Evolutionary conservation across 106 monocot genomes (phyloP), one percentile per base, ranked within the genome.

Genomic region (Triglochin maritima): DNA sequence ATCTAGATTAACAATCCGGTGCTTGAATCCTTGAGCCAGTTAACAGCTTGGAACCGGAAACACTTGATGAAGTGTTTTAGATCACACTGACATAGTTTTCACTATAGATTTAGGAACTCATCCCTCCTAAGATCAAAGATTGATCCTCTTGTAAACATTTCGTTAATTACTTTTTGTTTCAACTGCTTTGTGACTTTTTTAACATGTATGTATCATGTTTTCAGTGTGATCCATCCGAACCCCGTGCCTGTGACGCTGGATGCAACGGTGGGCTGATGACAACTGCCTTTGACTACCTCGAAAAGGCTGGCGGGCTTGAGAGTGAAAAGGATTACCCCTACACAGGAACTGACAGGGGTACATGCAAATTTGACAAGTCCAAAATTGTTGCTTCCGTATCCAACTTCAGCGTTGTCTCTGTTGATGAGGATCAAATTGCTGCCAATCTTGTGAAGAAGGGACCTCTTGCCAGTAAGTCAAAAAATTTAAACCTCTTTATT

Each of bases 221-320:
- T 67, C 79, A 93, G 93, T 93, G 93, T 67, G 93, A 93, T 76
- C 41, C 83, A 62, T 70, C 79, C 9, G 93, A 93, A 63, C 68
- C 88, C 48, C 79, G 73, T 65, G 58, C 88, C 41, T 93, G 93
- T 56, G 93, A 93, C 65, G 46, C 76, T 0, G 93, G 93, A 60
- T 93, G 93, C 86, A 81, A 89, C 66, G 93, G 93, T 62, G 93
- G 93, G 5, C 65, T 93, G 68, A 93, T 93, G 93, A 93, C 83
- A 4, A 86, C 76, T 57, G 93, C 93, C n/a, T 93, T 93, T 59
- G 64, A 85, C 50, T 93, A 93, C 71, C 59, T 93, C 56, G 50
- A 78, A 2, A 89, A 88, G 69, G 50, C 93, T 51, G 93, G 93
- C 57, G 93, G 93, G 6, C 93, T 93, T 64, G 86, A 93, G 78